Evolutionary conservation across 805 yeast species (phyloP), one percentile per base, ranked within the genome.

Genomic region (Hyphopichia homilentoma): DNA sequence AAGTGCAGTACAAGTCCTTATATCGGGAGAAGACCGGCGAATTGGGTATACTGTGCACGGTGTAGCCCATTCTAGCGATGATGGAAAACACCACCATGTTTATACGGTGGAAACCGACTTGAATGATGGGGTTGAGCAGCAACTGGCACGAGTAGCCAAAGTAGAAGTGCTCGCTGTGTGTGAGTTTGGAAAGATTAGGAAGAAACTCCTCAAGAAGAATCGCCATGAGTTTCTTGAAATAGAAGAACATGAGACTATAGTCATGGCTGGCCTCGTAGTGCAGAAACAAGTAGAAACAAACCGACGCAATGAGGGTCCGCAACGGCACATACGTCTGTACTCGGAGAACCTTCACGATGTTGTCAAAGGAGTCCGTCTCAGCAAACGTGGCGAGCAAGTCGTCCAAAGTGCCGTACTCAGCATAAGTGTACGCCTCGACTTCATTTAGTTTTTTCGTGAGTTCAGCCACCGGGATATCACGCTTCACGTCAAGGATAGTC

Each of bases 201-300:
- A 44, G 29, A 25, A 25, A 27, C 25, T 40, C 47, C 21, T 39
- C 37, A 7, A 38, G 31, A 12, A 33, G 25, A 15, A 37, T 23
- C 25, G 32, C 15, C 12, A 41, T 8, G 8, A 39, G 30, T 27
- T 45, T 45, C 28, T 44, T 43, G 31, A 34, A 33, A 35, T 45
- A 45, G 27, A 39, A 45, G 19, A 28, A 35, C 16, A 40, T 35
- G 15, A 44, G 14, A n/a, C 23, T 32, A 13, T 23, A 14, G 15
- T 28, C 16, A 9, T 33, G 31, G 8, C 16, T 13, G 5, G 28
- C 16, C 33, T 45, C 50, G 30, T 43, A 45, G 23, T 39, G 27
- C n/a, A 39, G 31, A 27, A 36, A 43, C 16, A 45, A 35, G 6
- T 41, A 41, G 37, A 32, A 44, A 27, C 35, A 40, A 8, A 43